Base-by-base conservation (phyloP, 768 basidiomycete species). In the Antrodiella citrinella region DNA sequence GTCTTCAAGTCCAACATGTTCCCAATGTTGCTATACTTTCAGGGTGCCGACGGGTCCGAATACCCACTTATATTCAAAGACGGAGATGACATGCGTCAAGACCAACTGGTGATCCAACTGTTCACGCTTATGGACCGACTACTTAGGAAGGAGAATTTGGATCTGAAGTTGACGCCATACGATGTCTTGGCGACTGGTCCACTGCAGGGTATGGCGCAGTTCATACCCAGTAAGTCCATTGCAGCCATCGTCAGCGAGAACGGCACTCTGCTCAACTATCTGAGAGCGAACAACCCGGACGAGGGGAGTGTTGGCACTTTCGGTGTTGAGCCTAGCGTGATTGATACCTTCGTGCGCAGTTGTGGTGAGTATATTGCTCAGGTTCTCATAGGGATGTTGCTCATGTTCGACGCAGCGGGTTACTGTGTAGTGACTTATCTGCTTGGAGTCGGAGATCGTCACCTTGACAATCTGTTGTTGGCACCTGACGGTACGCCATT, bases 31-130 rank as follows among this genome's bases (percentile, higher is more conserved):
- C 73, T 99, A 15, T 91, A 87, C 65, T 95, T 98, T 67, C 84
- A 90, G 58, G 87, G 88, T 57, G 72, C 81, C 9, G 86, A 91
- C 50, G 84, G 88, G 9, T 77, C 81, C 13, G 89, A 93, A 62
- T 98, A 87, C 65, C 89, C 94, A 0, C 79, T 97, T 47, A 98
- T 99, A 53, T 97, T 98, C 77, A 99, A 98, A 68, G 94, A 97
- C 57, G 96, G 96, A 12, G 96, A 98, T 62, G 96, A 99, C 62
- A 86, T 98, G 76, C 84, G 96, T 19, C 96, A 99, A 66, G 96
- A 99, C 63, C 96, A 99, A 65, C 80, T 99, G 30, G 94, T 98
- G 22, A 86, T 98, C 45, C 96, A 99, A 66, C 75, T 98, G n/a
- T 94, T 99, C 66, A 96, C 93, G 13, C 80, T 99, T 22, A 99